Evolutionary conservation across 768 basidiomycete genomes (phyloP).

Genomic region (Terana coerulea): DNA sequence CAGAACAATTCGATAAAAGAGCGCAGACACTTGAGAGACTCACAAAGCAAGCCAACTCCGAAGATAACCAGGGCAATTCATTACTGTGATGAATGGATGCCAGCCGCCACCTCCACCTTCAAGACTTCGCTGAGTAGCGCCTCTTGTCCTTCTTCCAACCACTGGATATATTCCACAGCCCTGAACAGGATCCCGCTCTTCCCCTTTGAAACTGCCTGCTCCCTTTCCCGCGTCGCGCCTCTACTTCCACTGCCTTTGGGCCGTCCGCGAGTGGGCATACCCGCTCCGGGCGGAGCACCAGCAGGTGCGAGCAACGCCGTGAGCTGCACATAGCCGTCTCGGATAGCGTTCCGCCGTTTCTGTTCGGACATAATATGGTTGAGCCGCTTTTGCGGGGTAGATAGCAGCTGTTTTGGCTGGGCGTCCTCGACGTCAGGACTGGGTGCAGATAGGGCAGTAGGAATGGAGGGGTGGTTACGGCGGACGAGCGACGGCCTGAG

Average conservation of each 20-base stretch:
- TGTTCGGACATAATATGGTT: conserved; percentile 96
- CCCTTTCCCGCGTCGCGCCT: conserved; percentile 40
- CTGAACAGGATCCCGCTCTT: conserved; percentile 89
- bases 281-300: conserved; percentile 58
- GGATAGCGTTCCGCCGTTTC: conserved; percentile 88
- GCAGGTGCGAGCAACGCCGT: conserved; percentile 80
- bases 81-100: too few species aligned
- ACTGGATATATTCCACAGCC: conserved; percentile 80
- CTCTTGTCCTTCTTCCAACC: conserved; percentile 81
- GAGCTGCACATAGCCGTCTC: conserved; percentile 84
- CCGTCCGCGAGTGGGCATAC: conserved; percentile 72
- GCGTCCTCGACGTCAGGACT: conserved; percentile 13
- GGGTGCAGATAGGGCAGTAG: conserved; percentile 12
- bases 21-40: too few species aligned
- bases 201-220: conserved; percentile 60
- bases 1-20: too few species aligned
- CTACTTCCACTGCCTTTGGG: conserved; percentile 72
- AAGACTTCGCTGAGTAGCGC: conserved; percentile 66
- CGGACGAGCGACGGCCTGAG: conserved; percentile 25
- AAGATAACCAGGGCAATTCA: too few species aligned
- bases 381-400: conserved; percentile 81
- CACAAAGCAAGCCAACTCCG: too few species aligned
- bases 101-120: conserved; percentile 64
- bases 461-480: conserved; percentile 12
- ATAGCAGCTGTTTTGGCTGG: conserved; percentile 59